Conservation (phyloP, 2,329 filamentous ascomycete genomes). For the Beauveria scarabaeidicola region DNA sequence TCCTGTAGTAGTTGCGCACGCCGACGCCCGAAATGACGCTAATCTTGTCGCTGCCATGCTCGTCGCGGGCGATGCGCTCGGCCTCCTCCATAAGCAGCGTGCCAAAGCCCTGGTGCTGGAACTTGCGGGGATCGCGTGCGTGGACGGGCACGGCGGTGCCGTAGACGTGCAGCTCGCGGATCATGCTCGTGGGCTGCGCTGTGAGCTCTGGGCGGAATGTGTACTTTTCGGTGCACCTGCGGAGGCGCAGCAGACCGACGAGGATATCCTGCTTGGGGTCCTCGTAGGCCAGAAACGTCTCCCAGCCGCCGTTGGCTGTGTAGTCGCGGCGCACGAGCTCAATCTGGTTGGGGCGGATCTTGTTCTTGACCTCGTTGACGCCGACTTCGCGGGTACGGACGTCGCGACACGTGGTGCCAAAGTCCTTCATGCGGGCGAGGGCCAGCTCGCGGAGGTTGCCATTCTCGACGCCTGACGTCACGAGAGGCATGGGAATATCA, state of each 20-base stretch:
- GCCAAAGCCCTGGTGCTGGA: conserved; percentile 96
- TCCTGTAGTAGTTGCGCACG: conserved; percentile 88
- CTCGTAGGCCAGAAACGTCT: conserved; percentile 96
- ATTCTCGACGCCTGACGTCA: conserved; percentile 97
- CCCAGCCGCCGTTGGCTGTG: conserved; percentile 91
- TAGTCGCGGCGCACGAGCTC: conserved; percentile 94
- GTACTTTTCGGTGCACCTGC: conserved; percentile 85
- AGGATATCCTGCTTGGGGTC: conserved; percentile 98
- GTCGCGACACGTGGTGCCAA: conserved; percentile 92
- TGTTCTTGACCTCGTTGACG: conserved; percentile 98
- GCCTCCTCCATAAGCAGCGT: conserved; percentile 97
- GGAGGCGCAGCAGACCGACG: conserved; percentile 77
- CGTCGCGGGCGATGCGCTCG: conserved; percentile 85
- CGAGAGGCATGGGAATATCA: conserved; percentile 98
- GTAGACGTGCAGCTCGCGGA: conserved; percentile 93
- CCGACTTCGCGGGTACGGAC: conserved; percentile 94
- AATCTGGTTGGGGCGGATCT: conserved; percentile 92
- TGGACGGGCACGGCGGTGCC: conserved; percentile 96
- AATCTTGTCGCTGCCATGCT: conserved; percentile 90
- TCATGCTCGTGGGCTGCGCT: conserved; percentile 81
- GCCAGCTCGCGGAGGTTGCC: conserved; percentile 91
- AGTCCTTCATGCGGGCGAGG: conserved; percentile 97
- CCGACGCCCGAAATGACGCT: conserved; percentile 97
- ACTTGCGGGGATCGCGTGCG: conserved; percentile 88
- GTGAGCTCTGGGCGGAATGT: conserved; percentile 85